Conservation (phyloP, 305 asterid genomes). For the Ilex paraguariensis region DNA sequence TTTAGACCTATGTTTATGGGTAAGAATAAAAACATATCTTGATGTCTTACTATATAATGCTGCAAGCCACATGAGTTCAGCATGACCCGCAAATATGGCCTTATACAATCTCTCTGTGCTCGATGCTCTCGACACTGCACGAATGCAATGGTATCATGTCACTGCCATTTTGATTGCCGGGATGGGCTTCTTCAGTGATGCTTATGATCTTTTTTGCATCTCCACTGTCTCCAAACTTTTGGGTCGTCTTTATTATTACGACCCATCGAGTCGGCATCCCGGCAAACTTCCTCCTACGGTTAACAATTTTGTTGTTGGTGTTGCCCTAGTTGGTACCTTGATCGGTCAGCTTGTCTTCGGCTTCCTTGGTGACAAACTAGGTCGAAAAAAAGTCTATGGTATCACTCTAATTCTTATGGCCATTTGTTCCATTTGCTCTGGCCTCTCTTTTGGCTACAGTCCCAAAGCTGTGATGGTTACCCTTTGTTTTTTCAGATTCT, state of each 20-base stretch:
- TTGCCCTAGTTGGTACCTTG: conserved; percentile 47
- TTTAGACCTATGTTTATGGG: too few relatives aligned
- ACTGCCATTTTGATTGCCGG: conserved; percentile 2
- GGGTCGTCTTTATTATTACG: conserved; percentile 2
- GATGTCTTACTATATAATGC: too few relatives aligned
- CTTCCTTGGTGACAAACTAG: too few relatives aligned
- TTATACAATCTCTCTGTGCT: neutral
- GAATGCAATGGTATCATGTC: conserved; percentile 1
- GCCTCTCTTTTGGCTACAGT: conserved; percentile 1
- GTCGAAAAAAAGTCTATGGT: too few relatives aligned
- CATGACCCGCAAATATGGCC: too few relatives aligned
- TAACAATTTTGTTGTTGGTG: neutral
- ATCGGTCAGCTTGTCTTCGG: conserved; percentile 1
- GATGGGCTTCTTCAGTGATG: conserved; percentile 4
- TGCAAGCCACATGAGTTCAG: too few relatives aligned
- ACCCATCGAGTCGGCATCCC: neutral
- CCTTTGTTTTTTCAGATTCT: conserved; percentile 62
- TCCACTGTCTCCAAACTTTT: conserved; percentile 1
- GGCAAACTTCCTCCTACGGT: neutral
- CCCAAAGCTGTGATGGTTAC: conserved; percentile 38
- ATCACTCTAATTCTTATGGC: too few relatives aligned
- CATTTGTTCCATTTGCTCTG: too few relatives aligned
- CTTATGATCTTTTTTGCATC: conserved; percentile 1
- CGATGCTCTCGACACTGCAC: neutral
- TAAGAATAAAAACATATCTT: too few relatives aligned